Percentiles rank a stretch among this genome's conserved stretches.
Evolutionary conservation across 2,329 filamentous ascomycete genomes (phyloP).

Genomic region (Magnaporthiopsis poae): DNA sequence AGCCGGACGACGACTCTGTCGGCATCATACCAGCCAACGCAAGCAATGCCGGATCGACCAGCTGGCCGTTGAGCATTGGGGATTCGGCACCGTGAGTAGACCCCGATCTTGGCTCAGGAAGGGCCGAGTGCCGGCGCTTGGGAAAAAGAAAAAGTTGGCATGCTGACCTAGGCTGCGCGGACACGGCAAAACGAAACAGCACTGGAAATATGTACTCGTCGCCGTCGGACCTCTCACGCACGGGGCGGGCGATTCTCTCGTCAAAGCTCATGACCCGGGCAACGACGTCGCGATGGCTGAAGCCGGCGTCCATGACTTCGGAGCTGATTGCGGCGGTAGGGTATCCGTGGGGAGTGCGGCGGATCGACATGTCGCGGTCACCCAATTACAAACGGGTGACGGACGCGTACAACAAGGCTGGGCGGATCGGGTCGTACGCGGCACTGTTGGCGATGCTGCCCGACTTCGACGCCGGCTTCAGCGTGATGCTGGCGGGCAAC

Average conservation of each 20-base stretch:
- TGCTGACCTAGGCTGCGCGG: neutral
- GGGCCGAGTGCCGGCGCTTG: too few relatives aligned
- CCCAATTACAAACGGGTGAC: conserved; percentile 10
- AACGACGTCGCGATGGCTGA: conserved; percentile 34
- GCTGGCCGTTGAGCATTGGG: conserved; percentile 27
- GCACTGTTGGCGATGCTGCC: conserved; percentile 25
- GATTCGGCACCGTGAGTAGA: conserved; percentile 29
- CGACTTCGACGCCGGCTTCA: conserved; percentile 25
- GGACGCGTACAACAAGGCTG: conserved; percentile 18
- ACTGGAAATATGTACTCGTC: conserved; percentile 36
- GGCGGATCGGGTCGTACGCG: conserved; percentile 24
- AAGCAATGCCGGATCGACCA: conserved; percentile 8
- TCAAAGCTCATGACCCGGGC: conserved; percentile 25
- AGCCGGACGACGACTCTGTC: conserved; percentile 10
- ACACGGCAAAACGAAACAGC: conserved; percentile 25
- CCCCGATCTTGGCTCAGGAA: neutral
- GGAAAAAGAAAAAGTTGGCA: neutral
- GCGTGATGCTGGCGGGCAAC: conserved; percentile 21
- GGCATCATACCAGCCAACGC: conserved; percentile 18
- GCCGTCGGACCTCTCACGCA: conserved; percentile 27
- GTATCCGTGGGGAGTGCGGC: conserved; percentile 35
- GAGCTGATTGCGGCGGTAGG: conserved; percentile 28
- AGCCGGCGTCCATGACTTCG: conserved; percentile 28
- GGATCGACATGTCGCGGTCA: conserved; percentile 16
- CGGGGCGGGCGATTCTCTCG: conserved; percentile 34